These are phyloP conservation scores for Diplogelasinospora grovesii DNA, from an alignment of 495 filamentous ascomycete genomes.

Conservation along the genomic window DNA sequence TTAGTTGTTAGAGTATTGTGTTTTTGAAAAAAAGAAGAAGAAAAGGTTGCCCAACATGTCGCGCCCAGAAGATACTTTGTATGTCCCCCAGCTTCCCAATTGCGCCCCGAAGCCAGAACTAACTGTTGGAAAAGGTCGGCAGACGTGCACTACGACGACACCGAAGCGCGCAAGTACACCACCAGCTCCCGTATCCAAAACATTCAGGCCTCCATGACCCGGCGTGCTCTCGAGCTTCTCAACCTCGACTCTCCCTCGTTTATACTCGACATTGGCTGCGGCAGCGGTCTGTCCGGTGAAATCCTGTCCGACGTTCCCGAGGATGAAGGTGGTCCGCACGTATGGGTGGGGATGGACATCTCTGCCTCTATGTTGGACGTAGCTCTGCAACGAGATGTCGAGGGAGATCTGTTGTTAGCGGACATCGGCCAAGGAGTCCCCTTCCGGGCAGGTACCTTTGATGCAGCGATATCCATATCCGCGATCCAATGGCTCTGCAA, in stretches of 20 bases:
- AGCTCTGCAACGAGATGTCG: slow-evolving; percentile 82
- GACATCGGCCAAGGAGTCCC: slow-evolving; percentile 95
- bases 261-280: slow-evolving; percentile 93
- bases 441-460: slow-evolving; percentile 87
- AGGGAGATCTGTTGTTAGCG: slow-evolving; percentile 84
- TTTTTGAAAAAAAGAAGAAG: neutral
- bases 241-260: slow-evolving; percentile 71
- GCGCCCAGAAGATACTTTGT: slow-evolving; percentile 91
- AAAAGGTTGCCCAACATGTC: slow-evolving; percentile 58
- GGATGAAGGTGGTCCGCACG: slow-evolving; percentile 75
- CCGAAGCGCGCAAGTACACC: slow-evolving; percentile 95
- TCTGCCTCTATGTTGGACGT: slow-evolving; percentile 89
- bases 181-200: slow-evolving; percentile 90
- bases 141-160: slow-evolving; percentile 94
- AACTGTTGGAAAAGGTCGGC: slow-evolving; percentile 55
- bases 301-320: slow-evolving; percentile 65
- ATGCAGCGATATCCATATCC: slow-evolving; percentile 89
- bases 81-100: slow-evolving; percentile 20
- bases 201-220: slow-evolving; percentile 90
- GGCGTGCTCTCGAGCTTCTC: slow-evolving; percentile 85
- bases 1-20: no score
- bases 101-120: slow-evolving; percentile 2
- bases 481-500: slow-evolving; percentile 98
- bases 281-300: slow-evolving; percentile 89
- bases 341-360: slow-evolving; percentile 93